Base-by-base conservation (phyloP, 2,329 filamentous ascomycete species). In the Xylariaceae sp. region DNA sequence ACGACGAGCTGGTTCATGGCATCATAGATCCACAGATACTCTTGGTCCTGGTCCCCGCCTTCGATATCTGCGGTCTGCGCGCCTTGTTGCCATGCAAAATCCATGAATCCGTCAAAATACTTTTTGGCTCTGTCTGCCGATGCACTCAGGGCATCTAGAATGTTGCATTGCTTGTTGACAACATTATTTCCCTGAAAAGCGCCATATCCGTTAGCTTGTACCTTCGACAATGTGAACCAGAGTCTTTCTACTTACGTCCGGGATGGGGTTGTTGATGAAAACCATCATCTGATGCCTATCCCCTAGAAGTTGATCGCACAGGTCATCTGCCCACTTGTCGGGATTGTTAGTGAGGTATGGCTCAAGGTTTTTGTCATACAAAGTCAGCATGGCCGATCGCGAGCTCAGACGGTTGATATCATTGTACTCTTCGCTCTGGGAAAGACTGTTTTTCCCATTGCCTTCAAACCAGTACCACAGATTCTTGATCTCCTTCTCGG, bases 381-480 rank as follows among this genome's bases (percentile, higher is more conserved):
- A 26, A 4, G 3, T 47, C 11, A 11, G n/a, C 46, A 47, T 47
- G 8, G 46, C 46, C 32, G 32, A 32, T 9, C 32, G 32, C 31
- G 46, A 47, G n/a, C 32, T 39, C 7, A 47, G n/a, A 39, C 35
- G 32, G 46, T 47, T 47, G 32, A 47, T 12, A 29, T 47, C 46
- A 11, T 47, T 47, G 46, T 47, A 47, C n/a, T 47, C 46, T 19
- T 37, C 19, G 34, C 32, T 37, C 19, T 39, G 46, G 6, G 46
- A 47, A 6, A 47, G 46, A 30, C 46, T 9, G 31, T 47, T 37
- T 6, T 47, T 30, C 7, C 46, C 46, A 30, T 47, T 47, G 46
- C 46, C 46, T 47, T 47, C 46, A 32, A 32, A 47, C 46, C 46
- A 47, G 46, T 47, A 47, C 46, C 46, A 47, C 3, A 47, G 46